These are phyloP conservation scores for Phanerochaete carnosa DNA, from an alignment of 768 basidiomycete species.

Conservation along the genomic window DNA sequence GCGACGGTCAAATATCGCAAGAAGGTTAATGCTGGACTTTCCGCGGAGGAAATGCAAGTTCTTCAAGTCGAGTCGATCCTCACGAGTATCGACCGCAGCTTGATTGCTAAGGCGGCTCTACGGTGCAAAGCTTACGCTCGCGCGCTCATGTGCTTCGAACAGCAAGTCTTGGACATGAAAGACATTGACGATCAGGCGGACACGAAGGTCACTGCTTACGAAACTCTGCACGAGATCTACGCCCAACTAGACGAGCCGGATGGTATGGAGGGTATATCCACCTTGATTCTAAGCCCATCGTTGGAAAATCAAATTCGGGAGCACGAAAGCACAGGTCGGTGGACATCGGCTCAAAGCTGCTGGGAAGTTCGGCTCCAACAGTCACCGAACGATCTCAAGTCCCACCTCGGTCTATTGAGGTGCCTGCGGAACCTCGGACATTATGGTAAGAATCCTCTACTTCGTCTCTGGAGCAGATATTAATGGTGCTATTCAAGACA, in stretches of 20 bases:
- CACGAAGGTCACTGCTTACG: conserved; percentile 66
- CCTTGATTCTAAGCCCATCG: conserved; percentile 82
- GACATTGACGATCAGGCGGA: conserved; percentile 37
- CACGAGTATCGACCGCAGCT: conserved; percentile 76
- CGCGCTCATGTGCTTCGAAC: conserved; percentile 93
- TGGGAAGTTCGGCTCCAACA: conserved; percentile 96
- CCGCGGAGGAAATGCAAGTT: conserved; percentile 55
- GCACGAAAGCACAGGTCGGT: conserved; percentile 93
- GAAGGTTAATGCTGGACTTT: conserved; percentile 26
- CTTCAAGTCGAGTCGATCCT: conserved; percentile 76
- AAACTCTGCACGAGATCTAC: conserved; percentile 93
- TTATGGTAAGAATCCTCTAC: conserved; percentile 65
- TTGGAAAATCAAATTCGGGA: conserved; percentile 96
- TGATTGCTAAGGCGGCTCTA: conserved; percentile 92
- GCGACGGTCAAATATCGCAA: conserved; percentile 38
- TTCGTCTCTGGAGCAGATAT: background rate
- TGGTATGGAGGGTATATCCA: conserved; percentile 97
- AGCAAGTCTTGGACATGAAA: conserved; percentile 59
- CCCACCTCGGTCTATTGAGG: conserved; percentile 85
- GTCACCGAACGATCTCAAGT: conserved; percentile 82
- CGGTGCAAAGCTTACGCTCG: conserved; percentile 94
- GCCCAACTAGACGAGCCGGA: conserved; percentile 96
- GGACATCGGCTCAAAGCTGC: conserved; percentile 99
- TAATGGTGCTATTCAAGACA: conserved; percentile 51
- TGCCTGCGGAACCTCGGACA: conserved; percentile 95